A percentile compares a stretch with the other conserved stretches of the same genome.
phyloP scores from a whole-genome alignment of 176 grass and related monocot species.

The Triticum monococcum region DNA sequence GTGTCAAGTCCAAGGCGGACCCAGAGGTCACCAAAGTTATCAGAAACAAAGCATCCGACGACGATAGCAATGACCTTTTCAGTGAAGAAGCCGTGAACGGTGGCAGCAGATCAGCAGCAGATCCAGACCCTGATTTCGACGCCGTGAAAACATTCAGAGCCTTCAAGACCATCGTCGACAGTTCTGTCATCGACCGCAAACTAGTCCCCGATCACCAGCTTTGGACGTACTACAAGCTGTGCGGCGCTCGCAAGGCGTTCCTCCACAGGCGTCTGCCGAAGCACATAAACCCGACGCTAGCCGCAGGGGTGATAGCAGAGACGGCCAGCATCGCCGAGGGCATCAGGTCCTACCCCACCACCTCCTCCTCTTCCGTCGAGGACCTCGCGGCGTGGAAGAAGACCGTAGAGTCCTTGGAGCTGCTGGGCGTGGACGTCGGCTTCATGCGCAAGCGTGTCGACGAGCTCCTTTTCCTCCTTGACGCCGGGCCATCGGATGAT shows the following conservation, averaged over 20 bases:
- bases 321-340: not conserved
- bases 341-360: not conserved
- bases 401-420: not conserved
- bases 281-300: not conserved
- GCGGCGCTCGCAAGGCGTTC: not conserved
- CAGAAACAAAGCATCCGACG: not conserved
- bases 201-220: not conserved
- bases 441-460: not conserved
- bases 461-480: not conserved
- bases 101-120: not conserved
- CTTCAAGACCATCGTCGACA: constrained; percentile 27
- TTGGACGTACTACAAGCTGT: constrained; percentile 34
- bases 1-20: not conserved
- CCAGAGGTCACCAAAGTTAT: not conserved
- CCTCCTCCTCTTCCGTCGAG: not conserved
- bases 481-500: not conserved
- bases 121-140: not conserved
- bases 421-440: not conserved
- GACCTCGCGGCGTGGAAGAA: not conserved
- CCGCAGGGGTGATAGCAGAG: not conserved
- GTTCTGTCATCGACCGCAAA: constrained; percentile 24
- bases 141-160: not conserved
- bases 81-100: not conserved
- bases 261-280: not conserved
- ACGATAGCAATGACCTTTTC: not conserved